A percentile compares a stretch with the other conserved stretches of the same genome.
These are phyloP conservation scores for Massarina eburnea DNA, from an alignment of 2,329 filamentous ascomycete genomes.

Conservation along the genomic window DNA sequence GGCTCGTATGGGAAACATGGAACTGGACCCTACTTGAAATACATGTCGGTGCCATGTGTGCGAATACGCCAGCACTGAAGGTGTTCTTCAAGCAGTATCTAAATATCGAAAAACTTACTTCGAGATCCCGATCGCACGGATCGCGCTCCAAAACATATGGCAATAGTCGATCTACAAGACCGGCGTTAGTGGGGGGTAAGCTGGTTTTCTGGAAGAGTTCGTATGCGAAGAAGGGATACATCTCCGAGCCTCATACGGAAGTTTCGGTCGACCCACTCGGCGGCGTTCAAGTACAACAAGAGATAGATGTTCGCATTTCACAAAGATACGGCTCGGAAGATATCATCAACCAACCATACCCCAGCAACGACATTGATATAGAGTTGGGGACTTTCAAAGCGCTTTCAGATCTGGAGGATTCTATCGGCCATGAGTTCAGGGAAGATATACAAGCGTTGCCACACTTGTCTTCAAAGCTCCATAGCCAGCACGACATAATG, in stretches of 20 bases:
- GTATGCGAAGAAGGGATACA: conserved; percentile 19
- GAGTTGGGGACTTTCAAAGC: conserved; percentile 24
- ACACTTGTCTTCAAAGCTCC: too few relatives aligned
- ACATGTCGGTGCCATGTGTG: conserved; percentile 33
- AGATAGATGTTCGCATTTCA: conserved; percentile 11
- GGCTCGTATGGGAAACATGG: conserved; percentile 24
- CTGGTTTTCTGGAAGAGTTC: conserved; percentile 11
- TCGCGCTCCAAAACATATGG: background rate
- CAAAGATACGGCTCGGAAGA: conserved; percentile 15
- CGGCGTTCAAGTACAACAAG: conserved; percentile 21
- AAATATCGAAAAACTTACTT: conserved; percentile 21
- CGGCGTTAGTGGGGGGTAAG: background rate
- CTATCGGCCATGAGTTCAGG: too few relatives aligned
- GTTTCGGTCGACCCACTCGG: conserved; percentile 24
- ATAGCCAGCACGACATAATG: too few relatives aligned
- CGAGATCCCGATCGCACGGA: conserved; percentile 6
- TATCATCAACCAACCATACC: conserved; percentile 16
- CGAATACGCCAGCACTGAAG: conserved; percentile 34
- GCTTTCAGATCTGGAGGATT: background rate
- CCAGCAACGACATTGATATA: conserved; percentile 25
- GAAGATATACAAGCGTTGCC: too few relatives aligned
- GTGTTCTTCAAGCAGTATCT: conserved; percentile 35
- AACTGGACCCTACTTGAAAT: conserved; percentile 27
- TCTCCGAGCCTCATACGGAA: conserved; percentile 23
- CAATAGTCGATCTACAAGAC: background rate